phyloP scores from a whole-genome alignment of 352 stramenopile species.

The Globisporangium megalacanthum region DNA sequence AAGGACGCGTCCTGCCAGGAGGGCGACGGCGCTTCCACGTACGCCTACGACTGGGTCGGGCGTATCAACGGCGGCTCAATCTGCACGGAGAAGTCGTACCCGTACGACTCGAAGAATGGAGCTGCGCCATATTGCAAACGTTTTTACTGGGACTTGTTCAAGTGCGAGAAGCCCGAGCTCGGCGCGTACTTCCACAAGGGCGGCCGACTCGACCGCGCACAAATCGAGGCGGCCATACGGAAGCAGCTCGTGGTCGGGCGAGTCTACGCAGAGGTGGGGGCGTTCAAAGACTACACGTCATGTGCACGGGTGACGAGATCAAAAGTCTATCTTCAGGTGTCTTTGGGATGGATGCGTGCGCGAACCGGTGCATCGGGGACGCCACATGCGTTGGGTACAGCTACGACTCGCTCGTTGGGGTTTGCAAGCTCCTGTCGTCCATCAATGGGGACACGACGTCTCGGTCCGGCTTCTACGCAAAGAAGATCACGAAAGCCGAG shows the following conservation, averaged over 20 bases:
- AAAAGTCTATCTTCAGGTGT: slow-evolving; percentile 12
- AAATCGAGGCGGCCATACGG: slow-evolving; percentile 4
- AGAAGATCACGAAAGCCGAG: background rate
- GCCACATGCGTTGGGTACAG: slow-evolving; percentile 1
- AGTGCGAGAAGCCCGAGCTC: slow-evolving; percentile 9
- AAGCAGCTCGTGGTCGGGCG: background rate
- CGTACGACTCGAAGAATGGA: slow-evolving; percentile 4
- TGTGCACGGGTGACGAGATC: slow-evolving; percentile 6
- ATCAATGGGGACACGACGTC: slow-evolving; percentile 6
- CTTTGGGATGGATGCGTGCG: background rate
- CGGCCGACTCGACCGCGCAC: slow-evolving; percentile 2
- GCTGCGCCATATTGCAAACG: background rate
- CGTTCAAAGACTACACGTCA: slow-evolving; percentile 7
- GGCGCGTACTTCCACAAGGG: slow-evolving; percentile 4
- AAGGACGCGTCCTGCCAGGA: background rate
- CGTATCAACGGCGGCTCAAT: slow-evolving; percentile 11
- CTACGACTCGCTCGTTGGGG: too few species aligned
- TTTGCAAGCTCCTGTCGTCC: background rate
- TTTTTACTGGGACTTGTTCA: slow-evolving; percentile 9
- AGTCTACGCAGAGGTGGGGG: background rate
- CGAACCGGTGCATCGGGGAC: background rate
- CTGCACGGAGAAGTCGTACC: slow-evolving; percentile 12
- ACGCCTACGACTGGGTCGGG: slow-evolving; percentile 7
- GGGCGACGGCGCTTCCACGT: background rate
- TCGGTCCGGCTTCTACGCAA: background rate